Conservation (phyloP, 2,329 filamentous ascomycete genomes). For the Arthrinium phaeospermum region DNA sequence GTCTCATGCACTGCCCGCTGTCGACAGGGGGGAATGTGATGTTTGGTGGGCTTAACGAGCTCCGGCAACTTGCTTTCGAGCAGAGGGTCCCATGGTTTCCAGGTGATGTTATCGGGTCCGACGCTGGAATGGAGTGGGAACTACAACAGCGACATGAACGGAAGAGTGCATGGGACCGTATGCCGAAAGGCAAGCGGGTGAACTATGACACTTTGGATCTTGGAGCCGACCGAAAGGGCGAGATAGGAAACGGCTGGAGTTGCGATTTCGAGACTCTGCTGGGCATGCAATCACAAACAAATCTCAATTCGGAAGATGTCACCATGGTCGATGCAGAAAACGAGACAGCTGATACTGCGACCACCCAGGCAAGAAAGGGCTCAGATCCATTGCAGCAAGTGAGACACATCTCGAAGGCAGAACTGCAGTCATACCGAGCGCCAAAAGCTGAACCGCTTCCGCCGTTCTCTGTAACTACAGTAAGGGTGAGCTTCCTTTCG, state of each 20-base stretch:
- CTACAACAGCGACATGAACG: conserved; percentile 64
- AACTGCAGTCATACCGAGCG: conserved; percentile 42
- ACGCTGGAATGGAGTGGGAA: conserved; percentile 82
- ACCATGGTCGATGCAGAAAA: conserved; percentile 23
- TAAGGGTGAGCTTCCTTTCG: conserved; percentile 69
- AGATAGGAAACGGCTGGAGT: conserved; percentile 80
- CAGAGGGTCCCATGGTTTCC: conserved; percentile 82
- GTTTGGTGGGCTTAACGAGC: conserved; percentile 82
- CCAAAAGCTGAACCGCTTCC: conserved; percentile 36
- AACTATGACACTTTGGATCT: conserved; percentile 78
- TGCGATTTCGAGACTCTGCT: conserved; percentile 84
- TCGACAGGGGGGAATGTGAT: conserved; percentile 80
- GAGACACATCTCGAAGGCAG: conserved; percentile 45
- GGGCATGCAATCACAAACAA: conserved; percentile 34
- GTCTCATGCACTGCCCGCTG: conserved; percentile 80
- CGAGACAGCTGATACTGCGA: conserved; percentile 22
- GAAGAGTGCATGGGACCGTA: conserved; percentile 72
- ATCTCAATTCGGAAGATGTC: conserved; percentile 28
- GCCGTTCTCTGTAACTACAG: conserved; percentile 56
- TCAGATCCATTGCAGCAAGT: conserved; percentile 35
- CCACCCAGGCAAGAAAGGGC: conserved; percentile 17
- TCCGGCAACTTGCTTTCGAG: conserved; percentile 83
- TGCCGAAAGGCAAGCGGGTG: conserved; percentile 81
- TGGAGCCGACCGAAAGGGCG: conserved; percentile 76
- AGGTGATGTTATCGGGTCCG: conserved; percentile 79